Base-by-base conservation (phyloP, 1,284 basidiomycete species). In the Xanthoconium separans region DNA sequence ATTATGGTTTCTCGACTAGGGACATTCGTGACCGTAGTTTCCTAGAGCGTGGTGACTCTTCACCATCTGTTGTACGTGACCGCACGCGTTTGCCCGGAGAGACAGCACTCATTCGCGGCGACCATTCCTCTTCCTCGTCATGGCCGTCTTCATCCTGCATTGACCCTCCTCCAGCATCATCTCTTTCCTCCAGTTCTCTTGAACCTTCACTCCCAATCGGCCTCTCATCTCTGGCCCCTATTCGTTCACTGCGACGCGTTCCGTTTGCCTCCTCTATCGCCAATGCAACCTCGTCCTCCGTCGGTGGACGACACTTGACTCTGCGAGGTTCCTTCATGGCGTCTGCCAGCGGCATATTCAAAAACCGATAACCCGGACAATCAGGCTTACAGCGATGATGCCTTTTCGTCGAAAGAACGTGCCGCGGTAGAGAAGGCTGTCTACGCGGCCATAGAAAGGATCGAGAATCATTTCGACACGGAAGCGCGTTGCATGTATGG, bases 401-500 rank as follows among this genome's bases (percentile, higher is more conserved):
- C 33, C 55, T 65, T 42, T 66, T 68, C 6, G 44, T 12, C 7
- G 64, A 65, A 45, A 69, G 61, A 2, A 57, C 65, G 30, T 65
- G 64, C 6, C 67, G 67, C 4, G 66, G 67, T 44, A 65, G 53
- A 29, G 59, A 64, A 7, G 61, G 50, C 31, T 55, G 50, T 30
- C 33, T 66, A 48, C 64, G 64, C 3, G 45, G 47, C 66, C 64
- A 65, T 22, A 65, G 45, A 43, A 69, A 66, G 12, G 66, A 69
- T 4, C 54, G 56, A n/a, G 67, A 59, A 43, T 68, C 67, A 16
- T 65, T 69, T 47, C 67, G 65, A 54, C 64, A 65, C 4, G 53
- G 67, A 20, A 45, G 24, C 5, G 46, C 22, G 43, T 63, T 65
- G 45, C 67, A 69, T 0, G 65, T 66, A 30, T 65, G 64, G 31